These are phyloP conservation scores for Cymodocea nodosa DNA, from an alignment of 116 monocot species.

Conservation along the genomic window DNA sequence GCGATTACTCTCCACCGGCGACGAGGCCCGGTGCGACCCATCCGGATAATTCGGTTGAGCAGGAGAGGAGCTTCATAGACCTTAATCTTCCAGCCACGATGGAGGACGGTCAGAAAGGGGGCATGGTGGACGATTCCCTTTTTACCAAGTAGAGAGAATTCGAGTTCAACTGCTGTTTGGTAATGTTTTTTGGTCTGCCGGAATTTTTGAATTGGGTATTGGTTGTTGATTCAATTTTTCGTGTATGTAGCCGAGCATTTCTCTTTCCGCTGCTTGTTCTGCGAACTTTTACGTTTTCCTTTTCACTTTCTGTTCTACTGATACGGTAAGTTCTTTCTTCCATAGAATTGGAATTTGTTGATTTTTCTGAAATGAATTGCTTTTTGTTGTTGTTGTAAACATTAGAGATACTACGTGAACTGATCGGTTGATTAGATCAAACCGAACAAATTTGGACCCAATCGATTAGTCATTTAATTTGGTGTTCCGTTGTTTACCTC, in stretches of 20 bases:
- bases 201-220: conserved; percentile 7
- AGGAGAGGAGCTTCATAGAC: conserved; percentile 12
- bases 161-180: neutral
- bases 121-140: conserved; percentile 7
- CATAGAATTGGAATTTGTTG: neutral
- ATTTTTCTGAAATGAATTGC: neutral
- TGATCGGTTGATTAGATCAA: neutral
- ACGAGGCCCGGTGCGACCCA: neutral
- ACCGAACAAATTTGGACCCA: too few species aligned
- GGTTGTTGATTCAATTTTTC: conserved; percentile 1
- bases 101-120: conserved; percentile 11
- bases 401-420: neutral
- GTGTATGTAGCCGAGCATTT: neutral
- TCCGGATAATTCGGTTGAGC: neutral
- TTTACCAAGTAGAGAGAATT: conserved; percentile 8
- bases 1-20: neutral
- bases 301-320: neutral
- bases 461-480: too few species aligned
- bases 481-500: too few species aligned
- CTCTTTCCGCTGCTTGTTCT: neutral
- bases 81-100: conserved; percentile 25
- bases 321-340: conserved; percentile 1
- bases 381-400: neutral
- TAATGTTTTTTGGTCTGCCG: too few species aligned
- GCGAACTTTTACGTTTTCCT: too few species aligned